phyloP scores from a whole-genome alignment of 2,329 filamentous ascomycete species.

The Trichoderma atrobrunneum region DNA sequence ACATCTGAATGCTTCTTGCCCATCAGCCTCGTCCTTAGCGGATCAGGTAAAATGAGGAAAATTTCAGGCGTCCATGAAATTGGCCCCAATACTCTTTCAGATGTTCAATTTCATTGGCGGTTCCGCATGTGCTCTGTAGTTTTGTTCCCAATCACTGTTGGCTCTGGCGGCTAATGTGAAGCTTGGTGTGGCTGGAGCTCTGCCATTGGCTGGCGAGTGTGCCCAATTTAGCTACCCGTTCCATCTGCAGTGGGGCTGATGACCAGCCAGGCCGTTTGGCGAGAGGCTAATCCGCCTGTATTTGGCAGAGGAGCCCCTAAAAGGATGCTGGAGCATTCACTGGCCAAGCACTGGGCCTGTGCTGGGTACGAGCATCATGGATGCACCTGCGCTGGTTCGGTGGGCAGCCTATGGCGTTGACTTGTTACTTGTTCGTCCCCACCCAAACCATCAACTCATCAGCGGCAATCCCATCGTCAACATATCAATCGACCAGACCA shows the following conservation, averaged over 20 bases:
- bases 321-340: constrained; percentile 1
- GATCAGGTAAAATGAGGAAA: constrained; percentile 1
- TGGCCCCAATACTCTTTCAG: neutral
- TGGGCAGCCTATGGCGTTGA: neutral
- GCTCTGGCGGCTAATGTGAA: constrained; percentile 20
- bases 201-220: constrained; percentile 13
- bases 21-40: constrained; percentile 1
- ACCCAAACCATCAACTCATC: constrained; percentile 17
- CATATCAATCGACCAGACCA: constrained; percentile 6
- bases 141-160: neutral
- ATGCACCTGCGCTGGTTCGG: neutral
- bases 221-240: constrained; percentile 15
- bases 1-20: neutral
- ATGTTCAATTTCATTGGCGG: neutral
- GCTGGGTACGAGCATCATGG: neutral
- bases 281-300: constrained; percentile 7
- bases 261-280: neutral
- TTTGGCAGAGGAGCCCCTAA: neutral
- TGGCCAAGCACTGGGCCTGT: neutral
- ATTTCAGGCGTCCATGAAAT: neutral
- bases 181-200: constrained; percentile 3
- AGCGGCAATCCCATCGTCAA: constrained; percentile 9
- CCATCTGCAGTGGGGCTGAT: constrained; percentile 8
- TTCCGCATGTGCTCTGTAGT: neutral
- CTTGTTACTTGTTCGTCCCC: neutral